A percentile compares a stretch with the other conserved stretches of the same genome.
phyloP scores from a whole-genome alignment of 2,329 filamentous ascomycete species.

The Fusarium nurragi region DNA sequence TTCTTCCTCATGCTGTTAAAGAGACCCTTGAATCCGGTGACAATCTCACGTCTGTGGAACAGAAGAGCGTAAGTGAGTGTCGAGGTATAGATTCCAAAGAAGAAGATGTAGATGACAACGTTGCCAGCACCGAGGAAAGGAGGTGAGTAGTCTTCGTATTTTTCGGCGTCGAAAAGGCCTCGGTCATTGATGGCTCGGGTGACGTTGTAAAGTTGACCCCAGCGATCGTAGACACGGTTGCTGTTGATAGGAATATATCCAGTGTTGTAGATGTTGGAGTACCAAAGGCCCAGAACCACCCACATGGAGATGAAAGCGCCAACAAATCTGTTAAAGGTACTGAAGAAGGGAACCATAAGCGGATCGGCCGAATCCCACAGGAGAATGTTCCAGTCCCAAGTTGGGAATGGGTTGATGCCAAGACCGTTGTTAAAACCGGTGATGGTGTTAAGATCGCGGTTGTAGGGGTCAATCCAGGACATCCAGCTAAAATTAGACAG shows the following conservation, averaged over 20 bases:
- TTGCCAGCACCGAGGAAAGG: constrained; percentile 62
- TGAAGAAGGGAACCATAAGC: constrained; percentile 63
- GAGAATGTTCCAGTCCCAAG: constrained; percentile 60
- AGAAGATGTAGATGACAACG: constrained; percentile 63
- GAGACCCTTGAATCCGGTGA: constrained; percentile 59
- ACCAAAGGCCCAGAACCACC: constrained; percentile 67
- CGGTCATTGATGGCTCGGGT: constrained; percentile 53
- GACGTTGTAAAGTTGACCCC: constrained; percentile 59
- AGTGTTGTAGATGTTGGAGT: constrained; percentile 65
- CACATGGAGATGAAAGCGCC: constrained; percentile 65
- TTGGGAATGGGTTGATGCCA: constrained; percentile 58
- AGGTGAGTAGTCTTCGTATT: constrained; percentile 62
- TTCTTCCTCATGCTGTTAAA: constrained; percentile 57
- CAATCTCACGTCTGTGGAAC: constrained; percentile 63
- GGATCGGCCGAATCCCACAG: constrained; percentile 56
- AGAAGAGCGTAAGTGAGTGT: constrained; percentile 61
- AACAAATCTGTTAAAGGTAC: constrained; percentile 69
- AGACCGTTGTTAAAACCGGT: constrained; percentile 57
- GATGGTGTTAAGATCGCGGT: constrained; percentile 54
- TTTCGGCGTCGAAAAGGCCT: constrained; percentile 56
- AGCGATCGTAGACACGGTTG: constrained; percentile 62
- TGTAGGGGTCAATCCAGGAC: constrained; percentile 63
- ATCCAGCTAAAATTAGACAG: constrained; percentile 66
- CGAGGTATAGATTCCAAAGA: constrained; percentile 64
- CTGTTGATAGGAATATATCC: constrained; percentile 64